These are phyloP conservation scores for Chionographis japonica DNA, from an alignment of 106 monocot species.

Conservation along the genomic window DNA sequence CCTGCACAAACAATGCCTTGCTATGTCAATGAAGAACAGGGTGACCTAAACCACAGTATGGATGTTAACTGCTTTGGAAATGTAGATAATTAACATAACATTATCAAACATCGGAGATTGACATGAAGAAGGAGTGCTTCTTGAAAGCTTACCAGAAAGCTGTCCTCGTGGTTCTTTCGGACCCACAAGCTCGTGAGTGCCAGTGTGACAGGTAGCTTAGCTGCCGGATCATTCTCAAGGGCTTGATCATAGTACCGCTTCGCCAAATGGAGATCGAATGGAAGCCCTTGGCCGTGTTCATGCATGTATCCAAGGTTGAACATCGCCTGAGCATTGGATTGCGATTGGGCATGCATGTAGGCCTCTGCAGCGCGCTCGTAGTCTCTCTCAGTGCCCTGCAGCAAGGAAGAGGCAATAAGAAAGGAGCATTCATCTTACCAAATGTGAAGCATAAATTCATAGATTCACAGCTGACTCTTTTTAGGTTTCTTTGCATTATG, in stretches of 20 bases:
- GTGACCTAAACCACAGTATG: not conserved
- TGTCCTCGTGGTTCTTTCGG: conserved; percentile 66
- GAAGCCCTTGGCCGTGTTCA: conserved; percentile 93
- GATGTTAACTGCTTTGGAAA: too few species aligned
- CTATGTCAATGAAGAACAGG: not conserved
- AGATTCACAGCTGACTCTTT: too few species aligned
- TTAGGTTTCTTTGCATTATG: too few species aligned
- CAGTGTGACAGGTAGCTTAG: conserved; percentile 81
- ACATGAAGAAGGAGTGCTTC: too few species aligned
- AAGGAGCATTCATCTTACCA: not conserved
- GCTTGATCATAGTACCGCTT: conserved; percentile 96
- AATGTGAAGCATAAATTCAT: too few species aligned
- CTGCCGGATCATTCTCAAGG: conserved; percentile 60
- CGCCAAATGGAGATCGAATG: conserved; percentile 88
- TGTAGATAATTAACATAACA: too few species aligned
- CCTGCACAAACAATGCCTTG: conserved; percentile 28
- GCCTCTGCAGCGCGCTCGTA: conserved; percentile 94
- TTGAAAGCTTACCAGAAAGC: conserved; percentile 59
- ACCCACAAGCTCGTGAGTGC: conserved; percentile 86
- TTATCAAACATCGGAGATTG: too few species aligned
- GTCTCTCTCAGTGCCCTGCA: conserved; percentile 81
- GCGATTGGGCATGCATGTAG: conserved; percentile 82
- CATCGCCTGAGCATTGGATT: conserved; percentile 92
- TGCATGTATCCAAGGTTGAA: conserved; percentile 99
- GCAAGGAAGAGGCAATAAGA: conserved; percentile 4